Conservation (phyloP, 2,329 filamentous ascomycete genomes). For the Conoideocrella luteorostrata region DNA sequence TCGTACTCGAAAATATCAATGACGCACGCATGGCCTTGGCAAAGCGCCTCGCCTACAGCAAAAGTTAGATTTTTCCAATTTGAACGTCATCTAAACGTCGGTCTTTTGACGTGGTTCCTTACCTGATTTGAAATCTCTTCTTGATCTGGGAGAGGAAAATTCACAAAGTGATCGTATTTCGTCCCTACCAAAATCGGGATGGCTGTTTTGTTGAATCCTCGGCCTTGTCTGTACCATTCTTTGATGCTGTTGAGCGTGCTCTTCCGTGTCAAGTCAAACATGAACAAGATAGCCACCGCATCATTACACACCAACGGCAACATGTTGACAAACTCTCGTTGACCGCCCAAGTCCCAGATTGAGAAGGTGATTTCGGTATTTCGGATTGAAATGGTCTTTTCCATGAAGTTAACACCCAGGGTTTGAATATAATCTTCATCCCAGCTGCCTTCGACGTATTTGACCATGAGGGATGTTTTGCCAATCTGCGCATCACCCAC, state of each 20-base stretch:
- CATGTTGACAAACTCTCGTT: conserved; percentile 99
- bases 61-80: too few species aligned
- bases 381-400: conserved; percentile 98
- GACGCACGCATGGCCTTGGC: conserved; percentile 97
- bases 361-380: conserved; percentile 99
- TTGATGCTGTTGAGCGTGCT: conserved; percentile 99
- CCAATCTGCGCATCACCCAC: conserved; percentile 98
- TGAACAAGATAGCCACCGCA: conserved; percentile 96
- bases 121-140: conserved; percentile 98
- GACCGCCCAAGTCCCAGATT: conserved; percentile 97
- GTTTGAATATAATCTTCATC: conserved; percentile 99
- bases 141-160: conserved; percentile 94
- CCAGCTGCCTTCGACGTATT: conserved; percentile 99
- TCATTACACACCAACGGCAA: conserved; percentile 98
- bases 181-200: conserved; percentile 96
- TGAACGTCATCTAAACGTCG: too few species aligned
- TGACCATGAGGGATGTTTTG: conserved; percentile 99
- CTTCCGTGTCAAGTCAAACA: conserved; percentile 98
- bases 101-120: conserved; percentile 13
- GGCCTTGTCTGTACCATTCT: conserved; percentile 96
- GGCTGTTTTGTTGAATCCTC: conserved; percentile 99
- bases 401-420: conserved; percentile 98
- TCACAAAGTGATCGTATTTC: conserved; percentile 99
- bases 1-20: conserved; percentile 97
- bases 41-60: conserved; percentile 85